Percentiles rank a stretch among this genome's conserved stretches.
Evolutionary conservation across 1,284 basidiomycete genomes (phyloP).

Genomic region (Pterula multifida): DNA sequence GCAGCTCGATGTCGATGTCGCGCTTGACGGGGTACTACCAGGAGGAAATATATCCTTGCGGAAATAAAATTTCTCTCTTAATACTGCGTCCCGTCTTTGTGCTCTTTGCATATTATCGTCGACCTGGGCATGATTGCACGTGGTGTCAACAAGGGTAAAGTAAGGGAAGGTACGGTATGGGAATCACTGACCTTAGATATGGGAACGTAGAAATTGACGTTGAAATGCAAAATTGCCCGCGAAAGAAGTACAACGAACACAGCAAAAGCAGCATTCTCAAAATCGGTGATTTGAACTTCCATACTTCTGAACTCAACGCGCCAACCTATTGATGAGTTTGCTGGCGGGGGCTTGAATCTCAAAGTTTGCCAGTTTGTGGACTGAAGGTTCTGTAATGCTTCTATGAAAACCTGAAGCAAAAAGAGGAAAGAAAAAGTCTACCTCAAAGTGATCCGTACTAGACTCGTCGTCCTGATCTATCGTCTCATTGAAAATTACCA

Average conservation of each 20-base stretch:
- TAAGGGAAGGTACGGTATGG: conserved; percentile 2
- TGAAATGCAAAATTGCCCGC: conserved; percentile 84
- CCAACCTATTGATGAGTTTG: conserved; percentile 91
- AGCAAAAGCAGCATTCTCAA: conserved; percentile 95
- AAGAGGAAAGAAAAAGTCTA: conserved; percentile 16
- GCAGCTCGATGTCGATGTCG: conserved; percentile 37
- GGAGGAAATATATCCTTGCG: conserved; percentile 76
- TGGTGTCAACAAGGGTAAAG: conserved; percentile 5
- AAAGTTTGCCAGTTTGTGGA: conserved; percentile 99
- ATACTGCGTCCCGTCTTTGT: conserved; percentile 75
- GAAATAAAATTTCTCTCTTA: conserved; percentile 77
- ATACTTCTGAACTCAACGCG: conserved; percentile 97
- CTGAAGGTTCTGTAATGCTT: conserved; percentile 72
- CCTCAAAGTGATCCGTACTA: conserved; percentile 95
- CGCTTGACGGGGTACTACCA: conserved; percentile 30
- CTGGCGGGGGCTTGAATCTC: conserved; percentile 95
- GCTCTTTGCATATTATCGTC: conserved; percentile 95
- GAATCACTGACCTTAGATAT: conserved; percentile 78
- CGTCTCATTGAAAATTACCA: conserved; percentile 92
- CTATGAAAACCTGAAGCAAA: conserved; percentile 4
- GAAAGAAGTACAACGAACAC: conserved; percentile 93
- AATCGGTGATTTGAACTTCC: conserved; percentile 99
- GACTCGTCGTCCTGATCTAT: conserved; percentile 83
- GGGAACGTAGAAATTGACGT: conserved; percentile 93
- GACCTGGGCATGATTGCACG: conserved; percentile 42